Evolutionary conservation across 2,329 filamentous ascomycete genomes (phyloP), one percentile per base, ranked within the genome.

Genomic region (Talaromyces sp.): DNA sequence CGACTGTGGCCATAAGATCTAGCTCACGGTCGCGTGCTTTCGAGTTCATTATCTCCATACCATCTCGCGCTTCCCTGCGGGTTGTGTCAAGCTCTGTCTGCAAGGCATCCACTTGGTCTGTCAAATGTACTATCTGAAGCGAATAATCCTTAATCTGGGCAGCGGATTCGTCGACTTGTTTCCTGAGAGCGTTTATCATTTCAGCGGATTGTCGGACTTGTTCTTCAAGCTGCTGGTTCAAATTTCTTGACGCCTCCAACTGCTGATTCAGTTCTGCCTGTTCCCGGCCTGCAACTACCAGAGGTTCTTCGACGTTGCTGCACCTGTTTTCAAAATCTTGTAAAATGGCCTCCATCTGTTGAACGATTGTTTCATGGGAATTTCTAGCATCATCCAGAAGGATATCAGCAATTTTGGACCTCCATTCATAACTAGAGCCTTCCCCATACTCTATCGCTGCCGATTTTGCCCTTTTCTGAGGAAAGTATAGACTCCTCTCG

Each of bases 261-360:
- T 77, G 71, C 9, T 72, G 63, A 21, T 71, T 71, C 1, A 80
- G 63, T 9, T 67, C 66, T 8, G 72, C 64, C 2, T 78, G 70
- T 62, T 77, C 69, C 61, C 70, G 67, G 52, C 71, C 69, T 5
- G 68, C 82, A 16, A 73, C 72, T 4, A 77, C 77, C 12, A 87
- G 73, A 5, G 85, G 85, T 56, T 77, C 77, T 71, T 87, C 85
- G 1, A 83, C 76, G 35, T 78, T 79, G 37, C 81, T 77, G 67
- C 85, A 87, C 7, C 85, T 80, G 9, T 72, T 73, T 67, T 87
- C 85, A 1, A 87, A 74, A 62, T 85, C 83, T 25, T 79, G 77
- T 67, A 84, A 86, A 12, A 83, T 80, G 37, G 82, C 77, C 16
- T 80, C 76, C 16, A 87, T 79, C 21, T 81, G 77, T 9, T 77